A percentile compares a stretch with the other conserved stretches of the same genome.
phyloP scores from a whole-genome alignment of 257 asterid genomes.

The Oldenlandia corymbosa region DNA sequence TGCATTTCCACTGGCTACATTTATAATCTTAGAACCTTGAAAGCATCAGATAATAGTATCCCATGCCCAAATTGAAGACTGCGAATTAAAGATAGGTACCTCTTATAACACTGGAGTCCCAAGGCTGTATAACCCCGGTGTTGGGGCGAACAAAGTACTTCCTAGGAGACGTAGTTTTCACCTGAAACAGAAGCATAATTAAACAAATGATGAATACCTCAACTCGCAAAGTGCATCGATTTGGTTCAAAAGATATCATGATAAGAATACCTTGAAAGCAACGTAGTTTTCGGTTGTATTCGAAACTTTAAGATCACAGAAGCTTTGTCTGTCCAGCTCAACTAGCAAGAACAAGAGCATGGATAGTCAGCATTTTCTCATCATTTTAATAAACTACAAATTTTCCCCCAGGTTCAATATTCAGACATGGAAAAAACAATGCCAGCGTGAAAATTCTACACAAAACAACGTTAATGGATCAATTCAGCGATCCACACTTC shows the following conservation, averaged over 20 bases:
- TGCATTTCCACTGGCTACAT: not conserved
- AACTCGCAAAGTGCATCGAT: not conserved
- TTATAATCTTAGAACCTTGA: not conserved
- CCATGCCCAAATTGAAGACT: not conserved
- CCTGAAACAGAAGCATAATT: conserved; percentile 33
- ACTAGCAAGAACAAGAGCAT: conserved; percentile 33
- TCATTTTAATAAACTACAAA: not conserved
- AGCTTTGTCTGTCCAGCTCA: conserved; percentile 80
- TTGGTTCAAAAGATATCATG: not conserved
- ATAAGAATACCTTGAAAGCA: conserved; percentile 39
- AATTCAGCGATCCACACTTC: not conserved
- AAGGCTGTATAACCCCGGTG: conserved; percentile 63
- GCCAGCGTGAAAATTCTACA: not conserved
- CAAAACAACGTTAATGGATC: not conserved
- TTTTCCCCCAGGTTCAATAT: not conserved
- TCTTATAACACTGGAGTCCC: conserved; percentile 70
- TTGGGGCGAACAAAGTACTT: conserved; percentile 86
- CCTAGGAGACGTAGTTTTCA: conserved; percentile 86
- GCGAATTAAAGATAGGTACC: conserved; percentile 36
- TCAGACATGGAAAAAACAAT: not conserved
- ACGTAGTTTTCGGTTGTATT: conserved; percentile 65
- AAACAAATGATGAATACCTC: not conserved
- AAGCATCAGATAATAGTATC: not conserved
- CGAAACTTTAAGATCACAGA: conserved; percentile 71
- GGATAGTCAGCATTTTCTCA: not conserved